Conservation (phyloP, 768 basidiomycete genomes). For the Boletus sensibilis region DNA sequence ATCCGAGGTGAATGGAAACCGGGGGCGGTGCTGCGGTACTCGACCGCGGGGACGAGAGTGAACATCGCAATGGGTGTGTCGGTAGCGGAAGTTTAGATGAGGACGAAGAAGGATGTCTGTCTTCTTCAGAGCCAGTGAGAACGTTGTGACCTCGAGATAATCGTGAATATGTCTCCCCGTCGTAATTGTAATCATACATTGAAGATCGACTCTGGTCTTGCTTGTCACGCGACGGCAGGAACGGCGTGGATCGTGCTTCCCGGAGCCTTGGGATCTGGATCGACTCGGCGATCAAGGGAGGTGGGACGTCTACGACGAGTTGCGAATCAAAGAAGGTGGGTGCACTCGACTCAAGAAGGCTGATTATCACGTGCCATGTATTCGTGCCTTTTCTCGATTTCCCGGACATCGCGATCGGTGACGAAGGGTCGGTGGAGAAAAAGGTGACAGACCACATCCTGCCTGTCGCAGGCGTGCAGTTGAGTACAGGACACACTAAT, state of each 20-base stretch:
- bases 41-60: background rate
- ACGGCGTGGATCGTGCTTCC: conserved; percentile 1
- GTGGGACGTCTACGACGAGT: conserved; percentile 8
- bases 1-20: conserved; percentile 5
- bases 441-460: conserved; percentile 28
- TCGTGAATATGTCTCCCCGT: background rate
- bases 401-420: background rate
- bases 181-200: background rate
- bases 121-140: background rate
- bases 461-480: conserved; percentile 3
- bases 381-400: conserved; percentile 8
- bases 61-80: background rate
- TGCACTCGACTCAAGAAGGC: conserved; percentile 21
- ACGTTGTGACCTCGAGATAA: background rate
- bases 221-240: background rate
- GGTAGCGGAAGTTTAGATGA: background rate
- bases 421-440: conserved; percentile 13
- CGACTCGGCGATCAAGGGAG: background rate
- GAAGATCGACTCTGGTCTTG: background rate
- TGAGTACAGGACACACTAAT: background rate
- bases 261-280: background rate
- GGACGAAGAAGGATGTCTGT: background rate
- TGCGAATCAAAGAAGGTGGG: conserved; percentile 20
- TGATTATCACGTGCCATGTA: conserved; percentile 46
- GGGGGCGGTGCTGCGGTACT: background rate